A percentile compares a stretch with the other conserved stretches of the same genome.
phyloP scores from a whole-genome alignment of 495 filamentous ascomycete species.

The Annulohypoxylon moriforme region DNA sequence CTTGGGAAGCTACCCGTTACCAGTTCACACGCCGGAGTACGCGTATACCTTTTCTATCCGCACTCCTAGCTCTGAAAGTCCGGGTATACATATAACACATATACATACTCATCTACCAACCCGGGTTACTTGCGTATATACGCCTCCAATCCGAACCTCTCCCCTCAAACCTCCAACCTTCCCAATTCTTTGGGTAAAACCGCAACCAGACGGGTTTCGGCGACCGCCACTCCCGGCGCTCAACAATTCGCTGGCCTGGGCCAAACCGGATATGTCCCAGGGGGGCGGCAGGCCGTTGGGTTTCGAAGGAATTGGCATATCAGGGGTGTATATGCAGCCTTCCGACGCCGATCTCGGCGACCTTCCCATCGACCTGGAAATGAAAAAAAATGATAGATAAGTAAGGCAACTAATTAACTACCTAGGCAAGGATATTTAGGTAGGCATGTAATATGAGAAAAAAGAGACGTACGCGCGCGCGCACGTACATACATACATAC shows the following conservation, averaged over 20 bases:
- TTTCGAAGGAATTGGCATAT: constrained; percentile 3
- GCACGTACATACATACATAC: not conserved
- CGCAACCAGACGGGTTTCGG: not conserved
- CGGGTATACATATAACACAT: not conserved
- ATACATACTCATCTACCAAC: not conserved
- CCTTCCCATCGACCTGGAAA: not conserved
- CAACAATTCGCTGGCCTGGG: constrained; percentile 1
- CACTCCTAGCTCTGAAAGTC: not conserved
- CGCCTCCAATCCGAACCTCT: constrained; percentile 1
- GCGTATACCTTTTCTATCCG: not conserved
- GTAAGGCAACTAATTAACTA: not conserved
- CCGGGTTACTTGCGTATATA: not conserved
- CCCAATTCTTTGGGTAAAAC: not conserved
- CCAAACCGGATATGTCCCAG: not conserved
- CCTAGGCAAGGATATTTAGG: not conserved
- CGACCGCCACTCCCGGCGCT: not conserved
- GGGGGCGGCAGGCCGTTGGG: not conserved
- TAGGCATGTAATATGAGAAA: no score
- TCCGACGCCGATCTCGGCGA: constrained; percentile 28
- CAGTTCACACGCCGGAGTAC: constrained; percentile 11
- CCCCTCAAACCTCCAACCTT: not conserved
- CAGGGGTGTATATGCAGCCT: constrained; percentile 25
- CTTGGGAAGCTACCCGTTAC: not conserved
- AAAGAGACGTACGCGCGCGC: not conserved
- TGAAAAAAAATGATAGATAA: not conserved